phyloP scores from a whole-genome alignment of 192 early-diverging fungal genomes.

The Ambispora gerdemannii region DNA sequence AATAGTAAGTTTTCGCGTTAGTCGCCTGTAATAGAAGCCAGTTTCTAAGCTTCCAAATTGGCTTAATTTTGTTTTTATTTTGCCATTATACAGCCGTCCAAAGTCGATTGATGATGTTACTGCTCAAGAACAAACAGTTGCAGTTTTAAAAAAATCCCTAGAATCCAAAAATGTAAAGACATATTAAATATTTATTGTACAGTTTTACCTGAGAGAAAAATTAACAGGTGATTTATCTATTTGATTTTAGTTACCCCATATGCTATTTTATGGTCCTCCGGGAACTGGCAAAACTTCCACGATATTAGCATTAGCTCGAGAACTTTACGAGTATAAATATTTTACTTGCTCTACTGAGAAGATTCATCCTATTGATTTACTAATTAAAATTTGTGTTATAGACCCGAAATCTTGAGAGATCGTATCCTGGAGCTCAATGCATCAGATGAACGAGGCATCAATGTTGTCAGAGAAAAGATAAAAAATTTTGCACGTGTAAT shows the following conservation, averaged over 20 bases:
- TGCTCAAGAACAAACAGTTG: constrained; percentile 88
- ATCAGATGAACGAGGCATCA: constrained; percentile 96
- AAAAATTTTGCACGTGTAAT: constrained; percentile 87
- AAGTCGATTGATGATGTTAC: constrained; percentile 79
- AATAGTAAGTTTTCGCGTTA: constrained; percentile 61
- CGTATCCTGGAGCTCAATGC: constrained; percentile 95
- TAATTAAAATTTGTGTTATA: too few relatives aligned
- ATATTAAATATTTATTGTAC: background rate
- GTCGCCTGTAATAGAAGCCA: background rate
- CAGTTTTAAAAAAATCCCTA: constrained; percentile 79
- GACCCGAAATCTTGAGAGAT: constrained; percentile 70
- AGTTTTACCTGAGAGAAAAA: background rate
- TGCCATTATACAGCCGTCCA: constrained; percentile 59
- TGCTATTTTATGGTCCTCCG: constrained; percentile 96
- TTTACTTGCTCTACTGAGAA: too few relatives aligned
- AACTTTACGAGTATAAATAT: constrained; percentile 70
- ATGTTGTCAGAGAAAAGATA: constrained; percentile 86
- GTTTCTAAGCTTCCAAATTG: too few relatives aligned
- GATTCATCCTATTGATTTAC: too few relatives aligned
- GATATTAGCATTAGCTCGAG: constrained; percentile 84
- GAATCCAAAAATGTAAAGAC: constrained; percentile 78
- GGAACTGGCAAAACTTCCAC: constrained; percentile 98
- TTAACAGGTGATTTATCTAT: background rate
- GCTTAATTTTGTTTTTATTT: background rate
- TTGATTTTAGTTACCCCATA: constrained; percentile 78